Percentiles rank a stretch among this genome's conserved stretches.
Evolutionary conservation across 306 rosid species (phyloP).

Genomic region (Senna tora): DNA sequence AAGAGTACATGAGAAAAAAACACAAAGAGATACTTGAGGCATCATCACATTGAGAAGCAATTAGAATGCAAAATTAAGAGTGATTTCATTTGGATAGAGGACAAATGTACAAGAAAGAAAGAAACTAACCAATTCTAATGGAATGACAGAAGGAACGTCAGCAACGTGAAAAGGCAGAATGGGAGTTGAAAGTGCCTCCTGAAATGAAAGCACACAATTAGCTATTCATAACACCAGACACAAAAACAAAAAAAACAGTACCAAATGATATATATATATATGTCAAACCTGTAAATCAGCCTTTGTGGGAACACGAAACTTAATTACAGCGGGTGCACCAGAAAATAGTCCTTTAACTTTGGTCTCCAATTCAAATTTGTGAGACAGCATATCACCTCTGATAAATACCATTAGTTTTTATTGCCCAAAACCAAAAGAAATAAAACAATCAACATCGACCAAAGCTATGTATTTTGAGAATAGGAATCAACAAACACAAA

Average conservation of each 20-base stretch:
- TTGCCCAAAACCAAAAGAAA: no score
- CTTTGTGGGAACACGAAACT: slow-evolving; percentile 88
- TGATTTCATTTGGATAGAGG: slow-evolving; percentile 3
- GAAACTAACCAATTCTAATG: slow-evolving; percentile 77
- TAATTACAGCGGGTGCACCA: slow-evolving; percentile 80
- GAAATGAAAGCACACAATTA: slow-evolving; percentile 36
- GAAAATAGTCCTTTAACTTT: slow-evolving; percentile 66
- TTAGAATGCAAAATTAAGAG: slow-evolving; percentile 29
- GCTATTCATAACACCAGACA: slow-evolving; percentile 7
- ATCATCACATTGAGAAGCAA: slow-evolving; percentile 35
- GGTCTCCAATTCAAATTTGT: slow-evolving; percentile 89
- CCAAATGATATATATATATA: slow-evolving; percentile 5
- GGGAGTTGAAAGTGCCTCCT: slow-evolving; percentile 88
- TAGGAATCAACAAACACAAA: no score
- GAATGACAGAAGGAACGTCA: slow-evolving; percentile 85
- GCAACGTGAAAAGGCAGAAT: slow-evolving; percentile 85
- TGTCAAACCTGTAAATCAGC: slow-evolving; percentile 84
- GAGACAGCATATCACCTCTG: slow-evolving; percentile 81
- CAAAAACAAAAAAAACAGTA: slow-evolving; percentile 11
- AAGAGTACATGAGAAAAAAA: slow-evolving; percentile 52
- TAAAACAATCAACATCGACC: neutral
- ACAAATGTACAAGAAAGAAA: slow-evolving; percentile 17
- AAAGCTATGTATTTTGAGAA: no score
- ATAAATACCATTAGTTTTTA: slow-evolving; percentile 24
- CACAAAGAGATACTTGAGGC: slow-evolving; percentile 27